A percentile compares a stretch with the other conserved stretches of the same genome.
Conservation (phyloP, 257 asterid species). For the Jaltomata sinuosa region DNA sequence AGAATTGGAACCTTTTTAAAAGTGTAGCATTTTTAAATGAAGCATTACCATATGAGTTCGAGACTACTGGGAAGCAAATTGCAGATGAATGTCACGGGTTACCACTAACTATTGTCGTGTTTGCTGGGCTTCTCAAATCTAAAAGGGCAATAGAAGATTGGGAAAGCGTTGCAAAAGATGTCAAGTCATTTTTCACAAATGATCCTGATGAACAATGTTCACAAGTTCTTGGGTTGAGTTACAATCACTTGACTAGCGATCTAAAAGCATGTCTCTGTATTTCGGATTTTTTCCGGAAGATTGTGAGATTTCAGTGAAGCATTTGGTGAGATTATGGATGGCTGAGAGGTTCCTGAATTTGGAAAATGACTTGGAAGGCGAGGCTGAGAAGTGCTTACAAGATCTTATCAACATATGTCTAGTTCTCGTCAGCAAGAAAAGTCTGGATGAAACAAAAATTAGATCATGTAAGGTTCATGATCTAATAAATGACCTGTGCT, state of each 20-base stretch:
- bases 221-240: neutral
- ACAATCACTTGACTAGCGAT: neutral
- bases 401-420: slow-evolving; percentile 8
- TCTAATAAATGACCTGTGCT: neutral
- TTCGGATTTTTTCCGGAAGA: neutral
- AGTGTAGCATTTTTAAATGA: neutral
- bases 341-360: slow-evolving; percentile 7
- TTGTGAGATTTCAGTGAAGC: neutral
- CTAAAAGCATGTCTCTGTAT: slow-evolving; percentile 2
- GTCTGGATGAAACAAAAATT: neutral
- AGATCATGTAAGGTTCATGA: slow-evolving; percentile 6
- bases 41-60: neutral
- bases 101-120: neutral
- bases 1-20: slow-evolving; percentile 2
- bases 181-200: neutral
- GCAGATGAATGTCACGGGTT: too few relatives aligned
- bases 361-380: neutral
- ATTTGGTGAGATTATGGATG: neutral
- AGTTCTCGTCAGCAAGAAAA: neutral
- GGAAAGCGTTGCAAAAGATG: neutral
- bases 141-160: neutral
- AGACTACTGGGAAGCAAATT: neutral
- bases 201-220: neutral
- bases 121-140: neutral
- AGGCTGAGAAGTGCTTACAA: neutral